A percentile compares a stretch with the other conserved stretches of the same genome.
Conservation (phyloP, 805 yeast species). For the Myxozyma sirexii region DNA sequence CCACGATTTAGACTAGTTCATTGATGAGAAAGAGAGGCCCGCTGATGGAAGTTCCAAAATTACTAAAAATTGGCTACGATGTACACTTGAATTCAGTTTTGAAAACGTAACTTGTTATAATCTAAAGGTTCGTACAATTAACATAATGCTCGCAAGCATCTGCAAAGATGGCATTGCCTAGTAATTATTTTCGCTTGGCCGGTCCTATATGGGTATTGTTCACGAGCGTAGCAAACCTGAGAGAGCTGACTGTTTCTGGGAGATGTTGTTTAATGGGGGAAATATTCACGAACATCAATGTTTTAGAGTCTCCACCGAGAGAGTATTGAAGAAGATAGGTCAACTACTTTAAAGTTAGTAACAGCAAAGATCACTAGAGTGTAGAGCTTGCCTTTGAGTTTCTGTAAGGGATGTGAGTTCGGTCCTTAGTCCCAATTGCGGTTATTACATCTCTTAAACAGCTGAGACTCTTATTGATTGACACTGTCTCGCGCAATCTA, state of each 20-base stretch:
- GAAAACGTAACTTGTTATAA: too few species aligned
- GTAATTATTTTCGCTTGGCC: slow-evolving; percentile 24
- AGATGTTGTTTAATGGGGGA: slow-evolving; percentile 66
- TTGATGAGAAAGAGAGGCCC: too few species aligned
- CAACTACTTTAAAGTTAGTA: slow-evolving; percentile 41
- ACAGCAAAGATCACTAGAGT: background rate
- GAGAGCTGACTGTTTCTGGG: slow-evolving; percentile 78
- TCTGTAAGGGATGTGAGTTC: slow-evolving; percentile 64
- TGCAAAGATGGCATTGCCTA: too few species aligned
- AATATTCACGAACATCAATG: slow-evolving; percentile 89
- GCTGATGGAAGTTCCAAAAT: too few species aligned
- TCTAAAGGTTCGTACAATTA: too few species aligned
- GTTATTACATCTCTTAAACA: slow-evolving; percentile 87
- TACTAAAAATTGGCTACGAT: too few species aligned
- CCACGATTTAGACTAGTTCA: too few species aligned
- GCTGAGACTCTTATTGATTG: slow-evolving; percentile 85
- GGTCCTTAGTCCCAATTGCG: slow-evolving; percentile 53
- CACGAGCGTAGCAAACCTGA: slow-evolving; percentile 78
- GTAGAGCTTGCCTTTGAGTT: slow-evolving; percentile 52
- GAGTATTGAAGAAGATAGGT: slow-evolving; percentile 86
- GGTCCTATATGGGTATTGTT: slow-evolving; percentile 39
- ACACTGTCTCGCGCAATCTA: slow-evolving; percentile 80
- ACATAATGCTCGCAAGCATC: too few species aligned
- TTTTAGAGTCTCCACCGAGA: slow-evolving; percentile 81
- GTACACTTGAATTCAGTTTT: too few species aligned